Base-by-base conservation (phyloP, 2,329 filamentous ascomycete genomes). In the Colletotrichum sp. region DNA sequence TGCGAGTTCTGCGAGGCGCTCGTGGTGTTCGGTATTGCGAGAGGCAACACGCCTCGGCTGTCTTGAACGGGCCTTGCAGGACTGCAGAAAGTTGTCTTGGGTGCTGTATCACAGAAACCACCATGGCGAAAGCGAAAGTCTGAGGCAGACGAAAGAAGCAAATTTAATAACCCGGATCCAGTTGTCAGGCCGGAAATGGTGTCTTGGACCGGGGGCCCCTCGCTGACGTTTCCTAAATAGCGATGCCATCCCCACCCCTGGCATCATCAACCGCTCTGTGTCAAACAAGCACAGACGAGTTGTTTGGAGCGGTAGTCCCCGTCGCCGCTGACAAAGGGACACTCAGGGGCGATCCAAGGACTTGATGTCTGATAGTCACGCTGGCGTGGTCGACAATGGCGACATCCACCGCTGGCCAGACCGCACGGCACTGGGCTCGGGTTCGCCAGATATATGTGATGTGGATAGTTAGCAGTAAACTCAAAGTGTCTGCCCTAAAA, bases 251-350 rank as follows among this genome's bases (percentile, higher is more conserved):
- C 57, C 59, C 44, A 52, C 18, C 62, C 34, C 34, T 44, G 32
- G 55, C 64, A 57, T 63, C 24, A 60, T 16, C 32, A 49, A 34
- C 68, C 44, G 32, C 44, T 74, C n/a, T 65, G 67, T 71, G 59
- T 71, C 72, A 74, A 74, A 65, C 66, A 26, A 63, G 72, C 63
- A 68, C 73, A 24, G 44, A 72, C 57, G 16, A 59, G 15, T 26
- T 68, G 39, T 34, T 68, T 34, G 24, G 7, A 26, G 36, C 15
- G 8, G 16, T n/a, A 39, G 30, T 52, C 36, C 32, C 18, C 30
- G 32, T 55, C 28, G 44, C 64, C 69, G 63, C 26, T 76, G 73
- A 76, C 44, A 68, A 65, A 60, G 63, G 9, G 8, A 9, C 8
- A 2, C 5, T 32, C 63, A 74, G 67, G 72, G 72, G 59, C 65